Evolutionary conservation across 2,329 filamentous ascomycete species (phyloP), one percentile per base, ranked within the genome.

Genomic region (Fusarium brachygibbosum): DNA sequence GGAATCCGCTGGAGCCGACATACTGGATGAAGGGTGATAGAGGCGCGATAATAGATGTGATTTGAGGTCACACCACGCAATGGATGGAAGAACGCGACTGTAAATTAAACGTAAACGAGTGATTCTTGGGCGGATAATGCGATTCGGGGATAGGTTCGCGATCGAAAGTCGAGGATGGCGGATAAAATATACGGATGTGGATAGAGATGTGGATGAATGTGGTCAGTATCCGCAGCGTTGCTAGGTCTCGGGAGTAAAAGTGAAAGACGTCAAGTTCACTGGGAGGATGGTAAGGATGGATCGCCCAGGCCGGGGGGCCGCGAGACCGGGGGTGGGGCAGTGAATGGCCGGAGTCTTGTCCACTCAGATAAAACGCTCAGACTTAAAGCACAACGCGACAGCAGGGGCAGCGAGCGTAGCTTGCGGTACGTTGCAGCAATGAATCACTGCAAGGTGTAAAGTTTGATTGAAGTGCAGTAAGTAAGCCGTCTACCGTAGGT

Each of bases 1-100:
- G 67, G 76, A 69, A 66, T 80, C 76, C 74, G 74, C 64, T 60
- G 74, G 63, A 68, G 77, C 74, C 70, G 75, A 76, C 76, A 78
- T 78, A 69, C 59, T 74, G 53, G 55, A 48, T 66, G 53, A 68
- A 67, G 51, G 63, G 54, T 53, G 51, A 63, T 54, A 45, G 29
- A 34, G 59, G 56, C 63, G 66, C 57, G 63, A 60, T 66, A 54
- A 63, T 66, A 63, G 68, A 67, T 68, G 58, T 67, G 60, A 68
- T 48, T 68, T 70, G 64, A 69, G 66, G 70, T 68, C 71, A 72
- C 73, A 74, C 71, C 73, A 75, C 70, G 64, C 60, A 56, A 64
- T 50, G 58, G 41, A 68, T 44, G 38, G 51, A 53, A 67, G 31
- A 60, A 50, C 53, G 58, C 51, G 58, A 58, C 21, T 40, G 29